These are phyloP conservation scores for Lactarius vividus DNA, from an alignment of 768 basidiomycete species.

Conservation along the genomic window DNA sequence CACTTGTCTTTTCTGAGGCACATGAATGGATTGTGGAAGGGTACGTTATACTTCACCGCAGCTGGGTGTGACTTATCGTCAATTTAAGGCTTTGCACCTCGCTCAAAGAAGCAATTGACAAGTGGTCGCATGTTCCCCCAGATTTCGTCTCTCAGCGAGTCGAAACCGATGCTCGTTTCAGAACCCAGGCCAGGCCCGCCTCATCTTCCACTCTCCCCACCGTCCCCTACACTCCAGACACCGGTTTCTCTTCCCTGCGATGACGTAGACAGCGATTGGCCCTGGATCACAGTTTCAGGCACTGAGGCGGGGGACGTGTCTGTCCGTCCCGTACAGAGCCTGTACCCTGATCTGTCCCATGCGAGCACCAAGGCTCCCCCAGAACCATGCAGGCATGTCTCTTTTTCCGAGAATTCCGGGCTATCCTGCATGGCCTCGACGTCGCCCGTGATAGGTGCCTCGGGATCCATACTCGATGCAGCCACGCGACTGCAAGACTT, in stretches of 20 bases:
- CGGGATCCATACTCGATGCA: background rate
- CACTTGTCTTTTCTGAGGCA: background rate
- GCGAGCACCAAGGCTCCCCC: background rate
- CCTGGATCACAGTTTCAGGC: constrained; percentile 1
- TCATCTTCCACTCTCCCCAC: background rate
- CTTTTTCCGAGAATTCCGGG: background rate
- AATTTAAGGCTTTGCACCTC: background rate
- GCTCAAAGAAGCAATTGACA: constrained; percentile 1
- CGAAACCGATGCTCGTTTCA: background rate
- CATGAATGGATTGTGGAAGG: constrained; percentile 16
- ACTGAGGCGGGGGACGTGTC: background rate
- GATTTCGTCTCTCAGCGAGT: constrained; percentile 4
- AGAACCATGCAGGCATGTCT: background rate
- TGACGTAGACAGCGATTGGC: background rate
- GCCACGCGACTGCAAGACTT: constrained; percentile 19
- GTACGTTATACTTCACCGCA: background rate
- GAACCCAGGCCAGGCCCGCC: background rate
- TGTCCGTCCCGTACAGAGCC: background rate
- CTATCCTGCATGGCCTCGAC: background rate
- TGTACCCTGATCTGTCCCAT: background rate
- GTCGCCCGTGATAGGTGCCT: background rate
- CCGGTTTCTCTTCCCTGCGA: background rate
- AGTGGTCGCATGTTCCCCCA: constrained; percentile 1
- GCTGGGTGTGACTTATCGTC: background rate
- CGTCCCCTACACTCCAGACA: constrained; percentile 4